Conservation (phyloP, 305 asterid species). For the Withania somnifera region DNA sequence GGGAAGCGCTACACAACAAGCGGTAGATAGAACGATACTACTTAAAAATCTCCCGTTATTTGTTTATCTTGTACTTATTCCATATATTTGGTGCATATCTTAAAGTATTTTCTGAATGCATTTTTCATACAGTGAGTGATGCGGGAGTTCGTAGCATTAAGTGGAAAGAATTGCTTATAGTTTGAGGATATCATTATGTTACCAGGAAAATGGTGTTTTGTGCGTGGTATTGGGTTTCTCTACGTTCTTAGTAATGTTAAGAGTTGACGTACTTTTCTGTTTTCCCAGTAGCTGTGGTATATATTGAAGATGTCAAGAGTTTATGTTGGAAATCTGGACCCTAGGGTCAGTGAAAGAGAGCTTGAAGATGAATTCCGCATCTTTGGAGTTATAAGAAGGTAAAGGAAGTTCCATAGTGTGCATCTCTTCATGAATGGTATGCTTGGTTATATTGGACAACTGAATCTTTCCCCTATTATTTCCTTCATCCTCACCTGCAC, state of each 20-base stretch:
- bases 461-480: neutral
- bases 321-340: constrained; percentile 12
- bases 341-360: constrained; percentile 9
- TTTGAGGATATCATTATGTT: neutral
- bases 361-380: constrained; percentile 12
- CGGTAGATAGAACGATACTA: no score
- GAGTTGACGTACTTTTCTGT: neutral
- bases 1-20: no score
- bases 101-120: neutral
- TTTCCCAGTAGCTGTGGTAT: constrained; percentile 1
- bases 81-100: neutral
- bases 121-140: neutral
- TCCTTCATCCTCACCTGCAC: neutral
- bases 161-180: neutral
- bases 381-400: constrained; percentile 14
- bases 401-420: neutral
- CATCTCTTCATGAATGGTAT: neutral
- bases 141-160: neutral
- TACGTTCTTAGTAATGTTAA: neutral
- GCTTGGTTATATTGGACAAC: neutral
- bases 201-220: neutral
- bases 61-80: neutral
- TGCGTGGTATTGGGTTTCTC: neutral
- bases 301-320: constrained; percentile 6
- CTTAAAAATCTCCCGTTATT: no score